Base-by-base conservation (phyloP, 2,329 filamentous ascomycete species). In the Talaromyces albobiverticillius region DNA sequence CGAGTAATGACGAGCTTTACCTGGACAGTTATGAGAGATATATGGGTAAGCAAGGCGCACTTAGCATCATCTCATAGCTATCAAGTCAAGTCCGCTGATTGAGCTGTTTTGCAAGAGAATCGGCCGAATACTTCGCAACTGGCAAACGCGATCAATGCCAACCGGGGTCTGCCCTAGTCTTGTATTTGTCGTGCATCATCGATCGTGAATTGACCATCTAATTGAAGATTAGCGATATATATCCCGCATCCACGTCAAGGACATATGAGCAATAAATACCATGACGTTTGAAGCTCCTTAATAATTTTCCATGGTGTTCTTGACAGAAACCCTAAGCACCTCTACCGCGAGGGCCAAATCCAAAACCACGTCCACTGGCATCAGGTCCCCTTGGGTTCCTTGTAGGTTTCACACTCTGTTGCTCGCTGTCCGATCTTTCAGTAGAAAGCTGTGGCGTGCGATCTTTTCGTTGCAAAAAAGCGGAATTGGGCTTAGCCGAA, bases 351-450 rank as follows among this genome's bases (percentile, higher is more conserved):
- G 77, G 78, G 45, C 80, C 81, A 65, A 94, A 92, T 32, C 87
- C 88, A 71, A 91, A 91, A 0, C 90, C 90, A 53, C 87, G 81
- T 55, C 88, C 88, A 66, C 79, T 89, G 45, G 82, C 81, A 66
- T 95, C 89, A 9, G 92, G 92, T 9, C 90, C 90, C 63, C 83
- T 82, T 1, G 92, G 91, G 64, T 83, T 78, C 58, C 92, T 83
- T 56, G 91, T 81, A 14, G 89, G 82, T 58, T 67, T 57, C 23
- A 64, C 54, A 47, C 57, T 54, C 20, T 62, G 60, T 45, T 62
- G 64, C 16, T 71, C 69, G 10, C 65, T 69, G 40, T 75, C 76
- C 20, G 22, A 57, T 65, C 72, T 55, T 64, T 76, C 56, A 71
- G 73, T 61, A 50, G 57, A 60, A 51, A 54, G 59, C 47, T 46